Conservation (phyloP, 176 grass and related monocot species). For the Lolium multiflorum region DNA sequence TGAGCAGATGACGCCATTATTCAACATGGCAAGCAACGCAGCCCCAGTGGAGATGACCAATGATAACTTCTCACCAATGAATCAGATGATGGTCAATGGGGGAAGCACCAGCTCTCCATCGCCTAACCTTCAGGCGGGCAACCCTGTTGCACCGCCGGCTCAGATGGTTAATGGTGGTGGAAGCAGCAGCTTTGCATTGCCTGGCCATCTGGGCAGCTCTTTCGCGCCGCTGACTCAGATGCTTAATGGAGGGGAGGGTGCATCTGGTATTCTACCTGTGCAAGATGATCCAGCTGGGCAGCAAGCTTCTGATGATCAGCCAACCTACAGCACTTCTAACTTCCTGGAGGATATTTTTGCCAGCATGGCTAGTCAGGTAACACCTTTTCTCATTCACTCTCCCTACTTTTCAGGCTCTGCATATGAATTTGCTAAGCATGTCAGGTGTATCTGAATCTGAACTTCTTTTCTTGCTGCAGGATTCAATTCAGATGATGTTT, state of each 20-base stretch:
- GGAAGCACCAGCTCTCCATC: too few relatives aligned
- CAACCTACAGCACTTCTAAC: not conserved
- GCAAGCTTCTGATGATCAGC: not conserved
- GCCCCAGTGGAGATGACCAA: too few relatives aligned
- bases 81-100: too few relatives aligned
- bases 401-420: too few relatives aligned
- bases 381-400: not conserved
- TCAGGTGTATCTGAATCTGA: not conserved
- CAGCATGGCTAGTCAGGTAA: constrained; percentile 30
- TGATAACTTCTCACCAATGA: too few relatives aligned
- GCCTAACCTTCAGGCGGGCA: not conserved
- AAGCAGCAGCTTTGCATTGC: too few relatives aligned
- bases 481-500: constrained; percentile 8
- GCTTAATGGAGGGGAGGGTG: not conserved
- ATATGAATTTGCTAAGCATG: not conserved
- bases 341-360: not conserved
- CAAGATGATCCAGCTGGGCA: constrained; percentile 29
- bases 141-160: too few relatives aligned
- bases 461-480: constrained; percentile 19
- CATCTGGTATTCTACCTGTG: not conserved
- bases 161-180: too few relatives aligned
- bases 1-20: too few relatives aligned
- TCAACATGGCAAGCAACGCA: too few relatives aligned
- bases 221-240: not conserved
- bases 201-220: too few relatives aligned